Conservation (phyloP, 169 alveolate genomes). For the Plasmodium berghei region DNA sequence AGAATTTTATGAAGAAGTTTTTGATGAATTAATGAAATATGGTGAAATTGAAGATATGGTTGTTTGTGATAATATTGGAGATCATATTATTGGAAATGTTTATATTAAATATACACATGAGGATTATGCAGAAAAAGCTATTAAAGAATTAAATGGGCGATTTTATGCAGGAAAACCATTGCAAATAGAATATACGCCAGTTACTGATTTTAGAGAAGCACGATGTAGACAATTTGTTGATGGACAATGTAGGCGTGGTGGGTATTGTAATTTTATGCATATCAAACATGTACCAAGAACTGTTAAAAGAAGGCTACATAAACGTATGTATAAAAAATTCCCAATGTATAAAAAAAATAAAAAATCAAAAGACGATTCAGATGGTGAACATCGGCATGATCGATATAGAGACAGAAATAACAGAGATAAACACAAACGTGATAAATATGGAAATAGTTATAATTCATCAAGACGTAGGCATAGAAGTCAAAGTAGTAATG, state of each 20-base stretch:
- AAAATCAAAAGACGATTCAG: conserved; percentile 70
- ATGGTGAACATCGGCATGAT: conserved; percentile 45
- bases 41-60: conserved; percentile 99
- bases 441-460: conserved; percentile 39
- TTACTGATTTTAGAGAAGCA: conserved; percentile 99
- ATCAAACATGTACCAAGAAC: conserved; percentile 97
- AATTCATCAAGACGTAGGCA: conserved; percentile 48
- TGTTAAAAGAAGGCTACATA: conserved; percentile 92
- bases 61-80: conserved; percentile 99
- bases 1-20: conserved; percentile 98
- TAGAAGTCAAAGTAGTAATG: conserved; percentile 36
- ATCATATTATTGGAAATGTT: conserved; percentile 99
- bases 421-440: conserved; percentile 66
- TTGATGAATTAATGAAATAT: conserved; percentile 96
- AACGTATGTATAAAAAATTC: conserved; percentile 97
- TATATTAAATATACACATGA: conserved; percentile 97
- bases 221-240: conserved; percentile 98
- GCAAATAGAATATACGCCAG: conserved; percentile 98
- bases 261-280: conserved; percentile 99
- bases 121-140: conserved; percentile 96
- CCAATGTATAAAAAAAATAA: conserved; percentile 94
- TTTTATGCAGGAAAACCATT: conserved; percentile 94
- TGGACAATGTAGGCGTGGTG: conserved; percentile 98
- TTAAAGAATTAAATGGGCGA: conserved; percentile 94
- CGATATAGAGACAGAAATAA: conserved; percentile 67